phyloP scores from a whole-genome alignment of 2,329 filamentous ascomycete species.

The Talaromyces sp. region DNA sequence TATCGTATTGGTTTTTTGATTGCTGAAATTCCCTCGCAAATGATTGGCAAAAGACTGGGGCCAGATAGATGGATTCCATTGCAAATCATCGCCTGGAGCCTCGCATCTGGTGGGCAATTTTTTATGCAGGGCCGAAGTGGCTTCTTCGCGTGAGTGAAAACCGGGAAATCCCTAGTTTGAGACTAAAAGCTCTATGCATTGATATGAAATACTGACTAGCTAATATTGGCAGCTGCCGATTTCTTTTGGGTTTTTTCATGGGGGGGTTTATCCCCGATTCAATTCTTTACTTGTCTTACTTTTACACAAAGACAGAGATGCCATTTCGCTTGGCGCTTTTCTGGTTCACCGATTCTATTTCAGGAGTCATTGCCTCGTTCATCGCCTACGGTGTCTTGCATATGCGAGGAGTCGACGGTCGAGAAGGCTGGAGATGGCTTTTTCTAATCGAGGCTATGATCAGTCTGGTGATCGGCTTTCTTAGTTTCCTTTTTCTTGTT shows the following conservation, averaged over 20 bases:
- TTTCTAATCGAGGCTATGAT: constrained; percentile 49
- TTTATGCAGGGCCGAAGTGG: constrained; percentile 33
- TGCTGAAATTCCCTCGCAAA: constrained; percentile 35
- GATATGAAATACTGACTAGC: too few relatives aligned
- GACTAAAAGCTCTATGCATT: too few relatives aligned
- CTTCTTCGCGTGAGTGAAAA: constrained; percentile 43
- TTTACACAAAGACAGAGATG: constrained; percentile 39
- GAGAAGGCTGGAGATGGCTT: constrained; percentile 49
- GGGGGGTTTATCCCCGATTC: constrained; percentile 56
- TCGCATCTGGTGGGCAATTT: constrained; percentile 28
- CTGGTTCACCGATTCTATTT: constrained; percentile 39
- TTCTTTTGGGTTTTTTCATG: constrained; percentile 52
- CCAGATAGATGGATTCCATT: constrained; percentile 34
- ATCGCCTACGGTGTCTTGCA: constrained; percentile 41
- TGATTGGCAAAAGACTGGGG: constrained; percentile 33
- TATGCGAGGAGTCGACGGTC: constrained; percentile 45
- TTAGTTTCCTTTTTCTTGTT: constrained; percentile 48
- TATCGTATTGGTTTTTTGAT: constrained; percentile 33
- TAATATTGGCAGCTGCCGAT: constrained; percentile 29
- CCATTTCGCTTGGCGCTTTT: constrained; percentile 41
- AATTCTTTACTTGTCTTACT: constrained; percentile 42
- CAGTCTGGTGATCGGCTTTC: constrained; percentile 46
- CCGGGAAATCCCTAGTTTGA: too few relatives aligned
- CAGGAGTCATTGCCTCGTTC: constrained; percentile 37
- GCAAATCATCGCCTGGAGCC: constrained; percentile 33